These are phyloP conservation scores for Nymphaea colorata DNA, from an alignment of 164 flowering plant species.

Conservation along the genomic window DNA sequence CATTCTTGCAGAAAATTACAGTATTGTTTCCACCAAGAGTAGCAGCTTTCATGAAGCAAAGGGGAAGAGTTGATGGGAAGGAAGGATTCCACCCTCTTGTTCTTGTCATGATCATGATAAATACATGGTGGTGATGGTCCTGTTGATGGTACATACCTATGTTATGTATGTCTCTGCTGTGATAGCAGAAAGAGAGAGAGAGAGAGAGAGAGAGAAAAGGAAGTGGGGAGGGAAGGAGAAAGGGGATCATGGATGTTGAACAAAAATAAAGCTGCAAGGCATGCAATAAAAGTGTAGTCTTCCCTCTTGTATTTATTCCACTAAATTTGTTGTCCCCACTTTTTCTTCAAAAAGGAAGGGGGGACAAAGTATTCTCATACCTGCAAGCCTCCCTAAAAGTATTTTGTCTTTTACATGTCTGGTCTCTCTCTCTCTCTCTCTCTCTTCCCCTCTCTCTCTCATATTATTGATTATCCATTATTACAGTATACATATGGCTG, in stretches of 20 bases:
- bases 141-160: not conserved
- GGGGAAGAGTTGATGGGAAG: not conserved
- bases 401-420: not conserved
- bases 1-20: too few species aligned
- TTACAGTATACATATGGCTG: too few species aligned
- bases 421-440: too few species aligned
- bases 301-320: not conserved
- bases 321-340: not conserved
- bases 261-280: not conserved
- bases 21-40: too few species aligned
- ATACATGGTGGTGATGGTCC: not conserved
- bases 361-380: not conserved
- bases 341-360: not conserved
- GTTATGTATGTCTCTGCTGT: too few species aligned
- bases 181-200: too few species aligned
- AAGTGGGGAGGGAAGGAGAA: too few species aligned
- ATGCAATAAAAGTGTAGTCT: not conserved
- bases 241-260: not conserved
- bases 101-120: too few species aligned
- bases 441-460: not conserved
- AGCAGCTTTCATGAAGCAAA: too few species aligned
- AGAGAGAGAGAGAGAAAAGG: too few species aligned
- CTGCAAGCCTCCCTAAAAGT: not conserved
- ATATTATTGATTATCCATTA: too few species aligned
- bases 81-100: not conserved